Conservation (phyloP, 306 rosid genomes). For the Hippophae tibetana region DNA sequence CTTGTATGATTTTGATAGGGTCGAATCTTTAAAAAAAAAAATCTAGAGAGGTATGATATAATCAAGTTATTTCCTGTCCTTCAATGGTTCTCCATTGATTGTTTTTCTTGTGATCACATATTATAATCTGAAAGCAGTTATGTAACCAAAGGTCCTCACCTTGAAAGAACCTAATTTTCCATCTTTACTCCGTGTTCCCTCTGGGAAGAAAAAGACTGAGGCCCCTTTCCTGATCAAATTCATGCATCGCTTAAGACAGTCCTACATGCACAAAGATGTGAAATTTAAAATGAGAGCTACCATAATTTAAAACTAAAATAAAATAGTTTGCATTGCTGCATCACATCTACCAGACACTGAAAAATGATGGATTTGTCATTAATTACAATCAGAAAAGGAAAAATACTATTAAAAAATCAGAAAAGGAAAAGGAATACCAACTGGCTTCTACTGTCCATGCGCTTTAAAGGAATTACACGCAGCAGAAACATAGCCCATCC, state of each 20-base stretch:
- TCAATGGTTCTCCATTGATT: not conserved
- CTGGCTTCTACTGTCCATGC: slow-evolving; percentile 90
- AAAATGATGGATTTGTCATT: no score
- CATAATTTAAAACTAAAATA: not conserved
- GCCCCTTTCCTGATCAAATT: slow-evolving; percentile 73
- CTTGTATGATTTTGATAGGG: not conserved
- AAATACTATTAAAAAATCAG: not conserved
- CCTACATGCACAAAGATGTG: slow-evolving; percentile 38
- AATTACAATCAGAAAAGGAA: no score
- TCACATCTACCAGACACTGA: no score
- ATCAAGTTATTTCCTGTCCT: not conserved
- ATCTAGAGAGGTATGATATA: not conserved
- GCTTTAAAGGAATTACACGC: slow-evolving; percentile 80
- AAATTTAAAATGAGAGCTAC: slow-evolving; percentile 4
- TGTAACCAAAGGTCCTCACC: slow-evolving; percentile 38
- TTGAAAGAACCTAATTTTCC: slow-evolving; percentile 76
- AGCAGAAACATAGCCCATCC: slow-evolving; percentile 97
- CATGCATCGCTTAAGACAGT: slow-evolving; percentile 74
- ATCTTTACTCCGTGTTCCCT: slow-evolving; percentile 90
- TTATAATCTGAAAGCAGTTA: not conserved
- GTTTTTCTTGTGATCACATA: not conserved
- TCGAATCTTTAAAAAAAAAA: not conserved
- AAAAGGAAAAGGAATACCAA: slow-evolving; percentile 48
- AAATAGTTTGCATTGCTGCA: no score
- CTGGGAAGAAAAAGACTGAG: slow-evolving; percentile 90